These are phyloP conservation scores for Rubroshorea leprosula DNA, from an alignment of 345 rosid species.

Conservation along the genomic window DNA sequence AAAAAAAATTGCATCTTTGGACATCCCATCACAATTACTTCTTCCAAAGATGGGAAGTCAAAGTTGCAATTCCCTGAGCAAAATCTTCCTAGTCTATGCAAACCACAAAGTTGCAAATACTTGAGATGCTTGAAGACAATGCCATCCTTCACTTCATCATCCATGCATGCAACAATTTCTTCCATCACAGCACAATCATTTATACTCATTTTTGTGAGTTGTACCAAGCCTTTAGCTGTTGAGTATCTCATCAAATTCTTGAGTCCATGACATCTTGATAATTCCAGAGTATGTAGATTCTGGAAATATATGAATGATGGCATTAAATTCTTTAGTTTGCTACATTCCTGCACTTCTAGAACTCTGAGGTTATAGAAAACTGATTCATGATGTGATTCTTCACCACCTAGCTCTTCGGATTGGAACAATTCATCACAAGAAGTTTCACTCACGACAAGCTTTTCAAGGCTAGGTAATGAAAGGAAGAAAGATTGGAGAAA, in stretches of 20 bases:
- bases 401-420: too few relatives aligned
- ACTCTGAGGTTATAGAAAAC: not conserved
- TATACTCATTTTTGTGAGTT: conserved; percentile 14
- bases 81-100: conserved; percentile 15
- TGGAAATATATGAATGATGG: conserved; percentile 10
- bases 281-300: conserved; percentile 10
- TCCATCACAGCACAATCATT: conserved; percentile 11
- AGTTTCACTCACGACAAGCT: too few relatives aligned
- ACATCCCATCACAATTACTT: conserved; percentile 13
- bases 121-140: conserved; percentile 12
- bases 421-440: too few relatives aligned
- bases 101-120: conserved; percentile 7
- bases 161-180: conserved; percentile 9
- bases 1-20: conserved; percentile 12
- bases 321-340: conserved; percentile 1
- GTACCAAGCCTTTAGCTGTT: conserved; percentile 14
- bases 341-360: not conserved
- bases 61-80: conserved; percentile 6
- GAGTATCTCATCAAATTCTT: conserved; percentile 8
- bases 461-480: too few relatives aligned
- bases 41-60: conserved; percentile 14
- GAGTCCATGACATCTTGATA: conserved; percentile 14
- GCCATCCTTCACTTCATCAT: conserved; percentile 4
- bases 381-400: not conserved
- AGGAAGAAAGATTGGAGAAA: too few relatives aligned